Conservation (phyloP, 2,329 filamentous ascomycete genomes). For the Sordariomycetes sp. region DNA sequence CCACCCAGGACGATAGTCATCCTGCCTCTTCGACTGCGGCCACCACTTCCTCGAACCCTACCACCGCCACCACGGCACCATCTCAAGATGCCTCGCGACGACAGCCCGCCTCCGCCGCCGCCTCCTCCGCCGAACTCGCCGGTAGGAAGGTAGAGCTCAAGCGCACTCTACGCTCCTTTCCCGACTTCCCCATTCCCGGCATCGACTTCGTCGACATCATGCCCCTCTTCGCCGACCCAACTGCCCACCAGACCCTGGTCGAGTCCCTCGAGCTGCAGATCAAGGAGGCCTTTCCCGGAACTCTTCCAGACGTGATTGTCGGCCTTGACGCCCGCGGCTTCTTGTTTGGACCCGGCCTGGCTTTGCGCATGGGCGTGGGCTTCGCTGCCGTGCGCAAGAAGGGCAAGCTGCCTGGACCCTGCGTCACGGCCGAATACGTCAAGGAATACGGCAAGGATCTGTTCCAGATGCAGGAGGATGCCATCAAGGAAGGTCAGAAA, state of each 20-base stretch:
- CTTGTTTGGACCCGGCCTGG: slow-evolving; percentile 85
- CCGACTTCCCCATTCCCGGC: slow-evolving; percentile 85
- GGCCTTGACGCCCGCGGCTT: slow-evolving; percentile 93
- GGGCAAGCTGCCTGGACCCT: slow-evolving; percentile 90
- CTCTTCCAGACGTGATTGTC: slow-evolving; percentile 79
- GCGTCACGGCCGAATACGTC: slow-evolving; percentile 74
- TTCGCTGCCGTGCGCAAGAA: slow-evolving; percentile 93
- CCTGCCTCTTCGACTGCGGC: slow-evolving; percentile 12
- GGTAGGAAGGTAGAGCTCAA: slow-evolving; percentile 63
- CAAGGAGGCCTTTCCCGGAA: slow-evolving; percentile 46
- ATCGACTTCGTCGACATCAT: slow-evolving; percentile 98
- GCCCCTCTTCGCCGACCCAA: slow-evolving; percentile 78
- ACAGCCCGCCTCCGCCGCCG: slow-evolving; percentile 53
- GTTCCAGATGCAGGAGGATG: slow-evolving; percentile 91
- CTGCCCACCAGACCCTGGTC: slow-evolving; percentile 67
- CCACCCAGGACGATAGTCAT: slow-evolving; percentile 8
- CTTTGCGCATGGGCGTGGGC: slow-evolving; percentile 68
- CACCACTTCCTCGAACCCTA: slow-evolving; percentile 13
- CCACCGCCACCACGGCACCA: slow-evolving; percentile 16
- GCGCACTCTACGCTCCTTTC: slow-evolving; percentile 70
- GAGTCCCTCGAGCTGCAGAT: slow-evolving; percentile 81
- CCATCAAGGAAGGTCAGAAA: slow-evolving; percentile 76
- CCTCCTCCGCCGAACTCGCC: slow-evolving; percentile 56
- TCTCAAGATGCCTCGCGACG: slow-evolving; percentile 48
- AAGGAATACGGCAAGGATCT: slow-evolving; percentile 96